Conservation (phyloP, 371 early-diverging fungal genomes). For the Basidiobolus meristosporus region DNA sequence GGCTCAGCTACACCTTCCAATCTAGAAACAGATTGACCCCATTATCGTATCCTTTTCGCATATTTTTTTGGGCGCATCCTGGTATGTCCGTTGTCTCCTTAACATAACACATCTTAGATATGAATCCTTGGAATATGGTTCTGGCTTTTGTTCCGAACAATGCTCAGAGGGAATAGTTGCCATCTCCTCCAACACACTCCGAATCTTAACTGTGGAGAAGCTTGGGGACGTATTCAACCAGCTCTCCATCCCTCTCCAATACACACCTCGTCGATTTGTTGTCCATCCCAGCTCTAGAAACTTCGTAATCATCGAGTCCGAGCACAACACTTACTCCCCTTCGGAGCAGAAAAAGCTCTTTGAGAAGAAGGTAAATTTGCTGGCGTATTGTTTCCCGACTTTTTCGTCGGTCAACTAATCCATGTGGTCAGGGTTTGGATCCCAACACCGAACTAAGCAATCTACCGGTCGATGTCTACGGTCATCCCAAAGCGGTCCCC, state of each 20-base stretch:
- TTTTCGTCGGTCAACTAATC: too few species aligned
- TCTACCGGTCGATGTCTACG: slow-evolving; percentile 50
- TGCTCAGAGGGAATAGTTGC: too few species aligned
- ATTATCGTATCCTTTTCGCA: slow-evolving; percentile 16
- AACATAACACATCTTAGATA: slow-evolving; percentile 37
- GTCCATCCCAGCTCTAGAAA: slow-evolving; percentile 47
- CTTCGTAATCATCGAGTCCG: slow-evolving; percentile 79
- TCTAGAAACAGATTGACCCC: slow-evolving; percentile 23
- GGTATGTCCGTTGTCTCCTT: slow-evolving; percentile 1
- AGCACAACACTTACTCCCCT: slow-evolving; percentile 56
- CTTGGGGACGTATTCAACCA: slow-evolving; percentile 70
- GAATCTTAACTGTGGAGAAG: slow-evolving; percentile 74
- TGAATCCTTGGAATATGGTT: slow-evolving; percentile 60
- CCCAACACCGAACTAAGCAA: too few species aligned
- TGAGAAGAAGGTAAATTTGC: slow-evolving; percentile 14
- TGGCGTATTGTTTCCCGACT: slow-evolving; percentile 6
- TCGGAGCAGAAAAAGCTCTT: slow-evolving; percentile 31
- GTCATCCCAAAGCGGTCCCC: slow-evolving; percentile 35
- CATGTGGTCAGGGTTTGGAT: too few species aligned
- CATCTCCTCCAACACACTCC: too few species aligned
- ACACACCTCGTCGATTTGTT: slow-evolving; percentile 76
- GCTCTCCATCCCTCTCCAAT: slow-evolving; percentile 59
- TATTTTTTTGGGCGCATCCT: slow-evolving; percentile 4
- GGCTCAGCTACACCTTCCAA: slow-evolving; percentile 75
- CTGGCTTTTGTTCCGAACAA: slow-evolving; percentile 76